Evolutionary conservation across 768 basidiomycete genomes (phyloP).

Genomic region (Phanerodontia chrysosporium): DNA sequence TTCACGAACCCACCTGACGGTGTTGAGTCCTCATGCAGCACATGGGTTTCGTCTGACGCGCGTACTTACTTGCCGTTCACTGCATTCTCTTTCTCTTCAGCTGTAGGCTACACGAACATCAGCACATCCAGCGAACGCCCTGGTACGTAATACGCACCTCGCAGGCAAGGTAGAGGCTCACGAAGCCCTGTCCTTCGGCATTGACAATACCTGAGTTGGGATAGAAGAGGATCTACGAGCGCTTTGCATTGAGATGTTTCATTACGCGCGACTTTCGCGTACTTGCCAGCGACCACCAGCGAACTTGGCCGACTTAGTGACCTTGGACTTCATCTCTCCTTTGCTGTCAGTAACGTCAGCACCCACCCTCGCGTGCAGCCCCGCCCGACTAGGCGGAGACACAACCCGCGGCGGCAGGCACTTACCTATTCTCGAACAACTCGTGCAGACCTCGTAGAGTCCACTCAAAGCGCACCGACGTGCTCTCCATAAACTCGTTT

Average conservation of each 20-base stretch:
- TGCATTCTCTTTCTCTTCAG: conserved; percentile 67
- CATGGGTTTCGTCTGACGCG: background rate
- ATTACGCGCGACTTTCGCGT: conserved; percentile 7
- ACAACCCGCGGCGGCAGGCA: background rate
- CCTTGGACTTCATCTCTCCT: conserved; percentile 75
- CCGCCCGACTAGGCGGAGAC: background rate
- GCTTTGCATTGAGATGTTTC: background rate
- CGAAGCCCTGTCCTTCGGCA: conserved; percentile 49
- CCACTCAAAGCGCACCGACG: conserved; percentile 71
- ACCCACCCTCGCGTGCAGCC: background rate
- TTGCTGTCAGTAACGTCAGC: conserved; percentile 33
- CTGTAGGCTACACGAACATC: conserved; percentile 56
- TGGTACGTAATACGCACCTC: conserved; percentile 43
- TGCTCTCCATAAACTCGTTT: conserved; percentile 46
- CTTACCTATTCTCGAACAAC: conserved; percentile 69
- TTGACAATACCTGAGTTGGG: conserved; percentile 71
- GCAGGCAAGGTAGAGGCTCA: conserved; percentile 78
- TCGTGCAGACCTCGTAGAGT: conserved; percentile 63
- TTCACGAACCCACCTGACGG: conserved; percentile 71
- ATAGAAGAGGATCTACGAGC: conserved; percentile 72
- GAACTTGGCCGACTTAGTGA: conserved; percentile 71
- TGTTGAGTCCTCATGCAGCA: background rate
- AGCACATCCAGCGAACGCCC: background rate
- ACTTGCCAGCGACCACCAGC: conserved; percentile 79
- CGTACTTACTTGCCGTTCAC: conserved; percentile 51